These are phyloP conservation scores for Sporothrix inflata DNA, from an alignment of 2,329 filamentous ascomycete genomes.

Conservation along the genomic window DNA sequence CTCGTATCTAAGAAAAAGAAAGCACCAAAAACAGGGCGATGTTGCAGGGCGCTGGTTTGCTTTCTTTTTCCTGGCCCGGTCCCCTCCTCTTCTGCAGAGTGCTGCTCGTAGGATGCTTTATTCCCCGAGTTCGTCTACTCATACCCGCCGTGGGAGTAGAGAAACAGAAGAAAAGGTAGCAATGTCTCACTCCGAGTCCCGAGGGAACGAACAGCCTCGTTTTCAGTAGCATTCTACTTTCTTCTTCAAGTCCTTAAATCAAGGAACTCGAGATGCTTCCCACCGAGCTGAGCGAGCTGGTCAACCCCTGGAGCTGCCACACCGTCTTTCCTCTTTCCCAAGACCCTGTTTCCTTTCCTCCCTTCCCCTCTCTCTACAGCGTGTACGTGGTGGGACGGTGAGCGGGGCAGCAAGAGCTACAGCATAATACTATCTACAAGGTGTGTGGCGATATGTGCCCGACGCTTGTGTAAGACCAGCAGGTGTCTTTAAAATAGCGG, in stretches of 20 bases:
- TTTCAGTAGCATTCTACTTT: neutral
- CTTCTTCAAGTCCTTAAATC: neutral
- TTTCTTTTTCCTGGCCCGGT: neutral
- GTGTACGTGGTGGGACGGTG: neutral
- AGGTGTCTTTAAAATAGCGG: neutral
- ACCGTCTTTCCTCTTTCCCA: neutral
- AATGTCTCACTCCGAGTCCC: constrained; percentile 2
- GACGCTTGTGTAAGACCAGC: neutral
- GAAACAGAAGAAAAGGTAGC: neutral
- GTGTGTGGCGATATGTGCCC: neutral
- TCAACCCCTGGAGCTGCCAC: neutral
- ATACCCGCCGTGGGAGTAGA: neutral
- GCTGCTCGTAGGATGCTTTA: neutral
- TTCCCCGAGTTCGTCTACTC: neutral
- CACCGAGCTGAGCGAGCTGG: neutral
- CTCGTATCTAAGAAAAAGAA: neutral
- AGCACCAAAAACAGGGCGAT: neutral
- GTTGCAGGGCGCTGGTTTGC: neutral
- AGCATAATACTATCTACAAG: neutral
- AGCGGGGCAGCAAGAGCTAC: neutral
- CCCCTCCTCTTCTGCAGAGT: neutral
- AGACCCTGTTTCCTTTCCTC: neutral
- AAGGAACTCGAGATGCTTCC: neutral
- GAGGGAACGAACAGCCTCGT: constrained; percentile 6
- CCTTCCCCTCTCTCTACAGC: too few species aligned